phyloP scores from a whole-genome alignment of 768 basidiomycete genomes.

The Collybiopsis luxurians region DNA sequence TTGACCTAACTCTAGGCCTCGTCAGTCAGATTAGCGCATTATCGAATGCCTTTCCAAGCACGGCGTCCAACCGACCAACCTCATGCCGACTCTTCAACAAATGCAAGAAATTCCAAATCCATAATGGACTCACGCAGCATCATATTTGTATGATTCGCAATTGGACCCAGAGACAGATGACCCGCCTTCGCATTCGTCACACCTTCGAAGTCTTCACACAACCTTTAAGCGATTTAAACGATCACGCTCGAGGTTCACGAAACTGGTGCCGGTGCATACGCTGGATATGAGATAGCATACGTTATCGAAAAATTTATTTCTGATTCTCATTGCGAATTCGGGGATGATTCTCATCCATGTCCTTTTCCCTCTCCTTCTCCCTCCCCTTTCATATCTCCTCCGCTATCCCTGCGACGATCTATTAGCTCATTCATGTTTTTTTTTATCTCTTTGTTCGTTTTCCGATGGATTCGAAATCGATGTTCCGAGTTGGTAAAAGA shows the following conservation, averaged over 20 bases:
- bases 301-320: constrained; percentile 93
- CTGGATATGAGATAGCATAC: too few species aligned
- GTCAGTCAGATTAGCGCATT: constrained; percentile 92
- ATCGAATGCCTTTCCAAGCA: constrained; percentile 91
- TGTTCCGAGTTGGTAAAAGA: too few species aligned
- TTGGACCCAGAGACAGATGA: constrained; percentile 35
- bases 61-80: constrained; percentile 85
- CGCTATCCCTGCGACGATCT: too few species aligned
- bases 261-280: constrained; percentile 92
- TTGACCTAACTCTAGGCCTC: not conserved
- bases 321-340: too few species aligned
- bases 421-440: too few species aligned
- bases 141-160: constrained; percentile 38
- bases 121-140: constrained; percentile 53
- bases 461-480: too few species aligned
- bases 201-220: constrained; percentile 18
- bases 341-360: too few species aligned
- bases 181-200: too few species aligned
- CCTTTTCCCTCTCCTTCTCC: too few species aligned
- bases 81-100: constrained; percentile 93
- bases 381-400: too few species aligned
- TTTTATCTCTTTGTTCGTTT: too few species aligned
- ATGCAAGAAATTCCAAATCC: constrained; percentile 98
- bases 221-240: constrained; percentile 9
- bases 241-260: constrained; percentile 21